Percentiles rank a stretch among this genome's conserved stretches.
These are phyloP conservation scores for Oryza rufipogon DNA, from an alignment of 176 grass and related monocot genomes.

Conservation along the genomic window DNA sequence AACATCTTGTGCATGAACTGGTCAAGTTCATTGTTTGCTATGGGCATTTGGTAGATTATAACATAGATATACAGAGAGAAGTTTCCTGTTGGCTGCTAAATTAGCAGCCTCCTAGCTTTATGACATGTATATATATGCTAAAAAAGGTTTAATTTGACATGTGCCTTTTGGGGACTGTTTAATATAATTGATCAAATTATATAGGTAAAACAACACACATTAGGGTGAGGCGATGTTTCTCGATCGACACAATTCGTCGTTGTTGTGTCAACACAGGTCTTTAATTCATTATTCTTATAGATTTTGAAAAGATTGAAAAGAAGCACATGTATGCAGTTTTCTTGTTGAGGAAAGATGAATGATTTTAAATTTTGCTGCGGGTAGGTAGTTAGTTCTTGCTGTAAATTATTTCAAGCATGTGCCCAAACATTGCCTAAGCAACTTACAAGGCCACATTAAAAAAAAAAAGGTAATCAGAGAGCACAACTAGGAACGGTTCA, in stretches of 20 bases:
- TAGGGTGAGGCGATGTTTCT: neutral
- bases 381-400: too few relatives aligned
- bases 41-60: neutral
- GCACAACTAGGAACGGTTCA: too few relatives aligned
- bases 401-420: neutral
- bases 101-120: conserved; percentile 26
- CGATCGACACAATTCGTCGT: too few relatives aligned
- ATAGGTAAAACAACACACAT: neutral
- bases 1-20: neutral
- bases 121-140: neutral
- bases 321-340: too few relatives aligned
- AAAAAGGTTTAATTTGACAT: neutral
- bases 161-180: neutral
- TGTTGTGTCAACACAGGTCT: too few relatives aligned
- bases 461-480: neutral
- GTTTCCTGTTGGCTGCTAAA: conserved; percentile 15
- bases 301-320: too few relatives aligned
- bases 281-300: too few relatives aligned
- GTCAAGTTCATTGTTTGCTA: conserved; percentile 24
- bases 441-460: neutral
- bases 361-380: too few relatives aligned
- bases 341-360: too few relatives aligned
- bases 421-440: neutral
- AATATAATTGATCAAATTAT: neutral
- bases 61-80: neutral